Base-by-base conservation (phyloP, 2,329 filamentous ascomycete genomes). In the Alternaria hordeiaustralica region DNA sequence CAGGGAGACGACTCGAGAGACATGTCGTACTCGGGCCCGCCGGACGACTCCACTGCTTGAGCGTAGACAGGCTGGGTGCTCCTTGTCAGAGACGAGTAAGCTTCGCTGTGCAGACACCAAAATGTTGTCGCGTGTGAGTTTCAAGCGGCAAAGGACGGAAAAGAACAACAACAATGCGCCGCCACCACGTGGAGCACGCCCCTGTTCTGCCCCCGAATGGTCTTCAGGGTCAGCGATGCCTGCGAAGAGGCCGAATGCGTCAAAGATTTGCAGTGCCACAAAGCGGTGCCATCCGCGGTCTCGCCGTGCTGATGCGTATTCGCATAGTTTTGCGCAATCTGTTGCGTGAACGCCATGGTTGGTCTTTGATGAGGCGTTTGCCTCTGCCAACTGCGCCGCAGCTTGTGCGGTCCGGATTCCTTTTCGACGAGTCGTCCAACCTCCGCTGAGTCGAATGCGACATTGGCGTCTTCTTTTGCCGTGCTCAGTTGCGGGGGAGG, bases 151-250 rank as follows among this genome's bases (percentile, higher is more conserved):
- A 55, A 55, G 59, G 59, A 61, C 45, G 45, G 58, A 57, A 56
- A 55, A 33, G 51, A 62, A 63, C 64, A 62, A 28, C 55, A 54
- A 50, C 43, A 41, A 41, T 41, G 15, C 36, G 36, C 10, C n/a
- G 60, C 69, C 67, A 69, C 70, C 68, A 72, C 67, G 67, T 71
- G 70, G 63, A 56, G 62, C 65, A 67, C 51, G 58, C 49, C 63
- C 65, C 61, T 53, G 50, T 33, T 50, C 13, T 44, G 33, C 21
- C 21, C 10, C 30, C 12, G 13, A 43, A 61, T 58, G 23, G n/a
- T 47, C 8, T 28, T 55, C 56, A 50, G 57, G 58, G 61, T 60
- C 63, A 54, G 55, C 50, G 54, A 47, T 60, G 65, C 65, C 67
- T 66, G 67, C 67, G 64, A 67, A 49, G 65, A 54, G 33, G 46